Percentiles rank a stretch among this genome's conserved stretches.
These are phyloP conservation scores for Nicotiana attenuata DNA, from an alignment of 257 asterid species.

Conservation along the genomic window DNA sequence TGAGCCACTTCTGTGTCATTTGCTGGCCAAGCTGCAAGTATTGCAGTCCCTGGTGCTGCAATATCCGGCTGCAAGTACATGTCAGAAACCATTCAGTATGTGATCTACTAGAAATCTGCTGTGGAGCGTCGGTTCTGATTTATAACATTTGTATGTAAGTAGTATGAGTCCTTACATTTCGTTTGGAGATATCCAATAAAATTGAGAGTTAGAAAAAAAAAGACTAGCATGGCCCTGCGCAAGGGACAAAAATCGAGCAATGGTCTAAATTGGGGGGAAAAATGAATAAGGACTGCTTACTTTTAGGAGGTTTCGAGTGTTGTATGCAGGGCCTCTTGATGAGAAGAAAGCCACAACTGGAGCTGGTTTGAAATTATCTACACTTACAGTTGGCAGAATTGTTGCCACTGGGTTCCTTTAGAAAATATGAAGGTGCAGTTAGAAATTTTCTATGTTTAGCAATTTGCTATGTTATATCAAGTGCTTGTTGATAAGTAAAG, in stretches of 20 bases:
- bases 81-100: background rate
- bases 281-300: slow-evolving; percentile 13
- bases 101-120: too few relatives aligned
- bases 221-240: background rate
- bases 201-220: too few relatives aligned
- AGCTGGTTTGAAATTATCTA: slow-evolving; percentile 50
- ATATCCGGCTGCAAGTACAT: slow-evolving; percentile 57
- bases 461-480: background rate
- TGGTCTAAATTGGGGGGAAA: background rate
- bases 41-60: slow-evolving; percentile 69
- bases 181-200: too few relatives aligned
- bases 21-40: slow-evolving; percentile 75
- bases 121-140: background rate
- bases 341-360: slow-evolving; percentile 66
- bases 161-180: too few relatives aligned
- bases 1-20: slow-evolving; percentile 20
- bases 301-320: slow-evolving; percentile 49
- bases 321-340: slow-evolving; percentile 49
- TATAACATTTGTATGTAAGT: background rate
- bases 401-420: slow-evolving; percentile 52
- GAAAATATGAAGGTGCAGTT: background rate
- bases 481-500: background rate
- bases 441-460: background rate
- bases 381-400: slow-evolving; percentile 45
- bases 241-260: background rate